Evolutionary conservation across 306 rosid species (phyloP), one percentile per base, ranked within the genome.

Genomic region (Medicago ruthenica): DNA sequence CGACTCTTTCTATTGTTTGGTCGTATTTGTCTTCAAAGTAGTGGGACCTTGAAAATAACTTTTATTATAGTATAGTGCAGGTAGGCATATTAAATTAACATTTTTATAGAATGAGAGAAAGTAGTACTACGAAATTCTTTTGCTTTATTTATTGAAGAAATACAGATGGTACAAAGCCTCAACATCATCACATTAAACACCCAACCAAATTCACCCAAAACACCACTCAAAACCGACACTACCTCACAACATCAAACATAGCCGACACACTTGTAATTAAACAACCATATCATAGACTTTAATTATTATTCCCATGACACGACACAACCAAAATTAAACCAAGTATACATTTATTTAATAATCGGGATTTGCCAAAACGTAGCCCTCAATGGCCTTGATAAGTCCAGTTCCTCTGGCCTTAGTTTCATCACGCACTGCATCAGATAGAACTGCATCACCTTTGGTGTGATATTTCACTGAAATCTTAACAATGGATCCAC

Each of bases 401-500:
- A 74, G 18, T 47, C 72, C 76, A 57, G 8, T 34, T 20, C 67
- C 80, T 50, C 17, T 74, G 27, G 66, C 59, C 58, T 36, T 66
- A 1, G 64, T 21, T 2, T 73, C 83, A 1, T 45, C 70, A 20
- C 53, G 79, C 31, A 66, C 79, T 4, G 53, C 70, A 0, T 80
- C 83, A 2, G 75, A 4, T 1, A 66, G 63, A 0, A 2, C 65
- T 4, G 74, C 58, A 47, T 80, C 80, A 2, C 76, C 80, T 22
- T 80, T 80, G 50, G 80, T 73, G 70, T 72, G 18, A 60, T 59
- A 77, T 24, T 37, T 45, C 22, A 72, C 47, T 0, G 11, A 9
- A 42, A 50, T 18, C 69, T 81, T 81, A 1, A 14, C 51, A 2
- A 77, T 15, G 45, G 83, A 76, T 9, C 87, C 87, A 48, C 87